Evolutionary conservation across 2,329 filamentous ascomycete genomes (phyloP), one percentile per base, ranked within the genome.

Genomic region (Seiridium cupressi): DNA sequence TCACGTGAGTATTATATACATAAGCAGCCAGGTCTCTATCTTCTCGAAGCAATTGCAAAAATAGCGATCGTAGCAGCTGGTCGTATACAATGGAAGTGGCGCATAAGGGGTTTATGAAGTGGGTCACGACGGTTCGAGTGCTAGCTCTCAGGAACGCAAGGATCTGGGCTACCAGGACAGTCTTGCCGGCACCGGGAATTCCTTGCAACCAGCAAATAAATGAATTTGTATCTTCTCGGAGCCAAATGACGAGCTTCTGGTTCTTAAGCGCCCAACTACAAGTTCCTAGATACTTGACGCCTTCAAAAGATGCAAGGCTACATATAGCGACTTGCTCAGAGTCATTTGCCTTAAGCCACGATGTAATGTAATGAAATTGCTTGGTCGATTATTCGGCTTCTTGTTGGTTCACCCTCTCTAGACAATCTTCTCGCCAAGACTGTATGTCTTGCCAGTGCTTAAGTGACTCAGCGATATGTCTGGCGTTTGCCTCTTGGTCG

Each of bases 121-220:
- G 74, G 2, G 46, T 51, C 6, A 73, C 53, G 1, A 76, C 66
- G 7, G 68, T 26, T 8, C 58, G 65, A 1, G 51, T 40, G 1
- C 54, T 47, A 2, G 34, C 34, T 1, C 60, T 61, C 4, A 76
- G 63, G 36, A 74, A 77, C 1, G 46, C 66, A 6, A 66, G 56
- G 5, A 79, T 59, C 26, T 72, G 68, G 0, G 65, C 62, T 7
- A 69, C 53, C 2, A 77, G 47, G 0, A 76, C 68, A 36, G 73
- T 78, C 54, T 78, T 79, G 0, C 76, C 76, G 0, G 68, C 68
- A 1, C 76, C 76, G 1, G 74, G 71, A 2, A 59, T 62, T 0
- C 76, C 76, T 5, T 75, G 70, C 0, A 77, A 65, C 65, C 68
- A 71, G 0, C 76, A n/a, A 26, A 71, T 64, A 2, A 65, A 58